A percentile compares a stretch with the other conserved stretches of the same genome.
Conservation (phyloP, 2,329 filamentous ascomycete genomes). For the Achaetomium macrosporum region DNA sequence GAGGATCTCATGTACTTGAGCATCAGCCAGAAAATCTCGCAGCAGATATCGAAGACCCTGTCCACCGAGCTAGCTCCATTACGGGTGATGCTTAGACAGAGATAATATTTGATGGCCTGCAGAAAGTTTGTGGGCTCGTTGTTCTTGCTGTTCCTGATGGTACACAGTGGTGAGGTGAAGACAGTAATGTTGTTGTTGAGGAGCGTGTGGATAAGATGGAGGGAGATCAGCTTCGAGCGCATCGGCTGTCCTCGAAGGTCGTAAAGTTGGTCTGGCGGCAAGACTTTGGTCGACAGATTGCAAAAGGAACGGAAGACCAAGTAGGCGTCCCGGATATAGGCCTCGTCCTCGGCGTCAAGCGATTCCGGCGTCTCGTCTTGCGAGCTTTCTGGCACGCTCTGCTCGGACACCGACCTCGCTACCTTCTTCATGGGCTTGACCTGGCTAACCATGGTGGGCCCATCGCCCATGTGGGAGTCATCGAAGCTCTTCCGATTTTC, state of each 20-base stretch:
- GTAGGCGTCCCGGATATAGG: conserved; percentile 95
- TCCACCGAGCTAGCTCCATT: conserved; percentile 93
- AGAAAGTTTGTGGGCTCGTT: conserved; percentile 86
- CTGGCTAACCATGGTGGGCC: conserved; percentile 61
- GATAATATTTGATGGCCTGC: conserved; percentile 92
- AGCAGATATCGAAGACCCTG: conserved; percentile 88
- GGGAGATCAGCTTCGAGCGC: conserved; percentile 91
- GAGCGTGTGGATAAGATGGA: conserved; percentile 91
- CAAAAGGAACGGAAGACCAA: conserved; percentile 96
- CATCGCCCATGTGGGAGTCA: conserved; percentile 61
- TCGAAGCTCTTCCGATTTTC: conserved; percentile 64
- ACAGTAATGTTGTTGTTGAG: conserved; percentile 89
- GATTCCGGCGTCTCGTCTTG: conserved; percentile 53
- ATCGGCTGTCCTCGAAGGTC: conserved; percentile 92
- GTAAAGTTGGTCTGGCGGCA: conserved; percentile 85
- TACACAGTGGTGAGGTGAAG: conserved; percentile 86
- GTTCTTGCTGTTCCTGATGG: conserved; percentile 84
- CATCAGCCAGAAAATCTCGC: conserved; percentile 98
- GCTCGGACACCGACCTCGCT: conserved; percentile 46
- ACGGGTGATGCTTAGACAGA: conserved; percentile 88
- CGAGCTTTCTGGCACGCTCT: conserved; percentile 49
- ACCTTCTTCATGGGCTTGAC: conserved; percentile 44
- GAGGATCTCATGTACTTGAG: conserved; percentile 86
- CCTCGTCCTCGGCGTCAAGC: conserved; percentile 76
- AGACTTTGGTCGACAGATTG: conserved; percentile 88